Conservation (phyloP, 306 rosid species). For the Alnus glutinosa region DNA sequence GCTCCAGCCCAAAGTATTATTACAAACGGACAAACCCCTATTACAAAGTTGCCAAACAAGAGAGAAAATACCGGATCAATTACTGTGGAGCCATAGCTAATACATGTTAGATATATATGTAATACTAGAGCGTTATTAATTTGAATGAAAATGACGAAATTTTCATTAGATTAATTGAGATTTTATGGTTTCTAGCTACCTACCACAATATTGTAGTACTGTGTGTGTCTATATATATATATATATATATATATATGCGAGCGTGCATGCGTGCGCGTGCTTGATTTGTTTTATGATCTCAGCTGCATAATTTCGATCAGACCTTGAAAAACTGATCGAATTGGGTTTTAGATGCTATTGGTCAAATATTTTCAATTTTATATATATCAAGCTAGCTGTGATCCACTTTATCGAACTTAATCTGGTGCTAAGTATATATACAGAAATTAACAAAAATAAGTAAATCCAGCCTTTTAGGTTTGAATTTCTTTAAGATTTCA, state of each 20-base stretch:
- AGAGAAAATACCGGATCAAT: not conserved
- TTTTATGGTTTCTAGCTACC: not conserved
- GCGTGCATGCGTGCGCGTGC: not conserved
- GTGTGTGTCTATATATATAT: no score
- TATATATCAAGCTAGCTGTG: no score
- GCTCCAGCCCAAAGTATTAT: not conserved
- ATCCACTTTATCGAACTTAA: not conserved
- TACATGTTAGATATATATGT: no score
- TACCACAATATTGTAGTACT: not conserved
- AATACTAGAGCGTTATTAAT: not conserved
- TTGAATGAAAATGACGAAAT: not conserved
- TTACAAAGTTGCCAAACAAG: slow-evolving; percentile 6
- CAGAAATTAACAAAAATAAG: not conserved
- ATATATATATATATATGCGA: no score
- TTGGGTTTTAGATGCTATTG: not conserved
- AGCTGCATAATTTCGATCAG: not conserved
- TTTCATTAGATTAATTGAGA: not conserved
- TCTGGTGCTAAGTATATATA: not conserved
- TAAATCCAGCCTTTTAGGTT: not conserved
- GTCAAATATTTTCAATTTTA: not conserved
- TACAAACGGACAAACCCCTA: slow-evolving; percentile 1
- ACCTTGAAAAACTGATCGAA: not conserved
- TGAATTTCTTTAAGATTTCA: not conserved
- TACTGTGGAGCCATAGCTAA: not conserved
- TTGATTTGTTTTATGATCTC: not conserved